Conservation (phyloP, 2,329 filamentous ascomycete genomes). For the Chrysoporthe austroafricana region DNA sequence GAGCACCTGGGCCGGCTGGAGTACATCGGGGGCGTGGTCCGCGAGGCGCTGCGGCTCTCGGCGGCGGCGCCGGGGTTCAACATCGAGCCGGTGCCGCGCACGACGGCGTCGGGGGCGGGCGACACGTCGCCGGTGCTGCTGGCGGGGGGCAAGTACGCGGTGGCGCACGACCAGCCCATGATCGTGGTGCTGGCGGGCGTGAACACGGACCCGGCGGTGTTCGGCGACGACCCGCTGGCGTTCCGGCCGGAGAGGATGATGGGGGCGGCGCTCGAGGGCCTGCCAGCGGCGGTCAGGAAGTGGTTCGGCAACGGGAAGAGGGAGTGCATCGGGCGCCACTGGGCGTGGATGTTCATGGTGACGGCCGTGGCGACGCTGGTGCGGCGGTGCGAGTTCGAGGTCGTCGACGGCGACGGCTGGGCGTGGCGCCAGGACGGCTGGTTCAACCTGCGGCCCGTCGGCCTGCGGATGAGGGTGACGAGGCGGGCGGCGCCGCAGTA, state of each 20-base stretch:
- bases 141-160: slow-evolving; percentile 52
- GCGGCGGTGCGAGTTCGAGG: slow-evolving; percentile 50
- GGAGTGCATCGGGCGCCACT: slow-evolving; percentile 56
- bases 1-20: slow-evolving; percentile 55
- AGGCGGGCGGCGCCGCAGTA: slow-evolving; percentile 34
- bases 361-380: slow-evolving; percentile 48
- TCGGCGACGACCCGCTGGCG: slow-evolving; percentile 47
- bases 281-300: slow-evolving; percentile 52
- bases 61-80: slow-evolving; percentile 60
- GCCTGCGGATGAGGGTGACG: slow-evolving; percentile 49
- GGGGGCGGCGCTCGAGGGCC: slow-evolving; percentile 46
- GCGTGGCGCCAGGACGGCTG: slow-evolving; percentile 52
- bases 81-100: slow-evolving; percentile 51
- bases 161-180: slow-evolving; percentile 53
- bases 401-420: slow-evolving; percentile 44
- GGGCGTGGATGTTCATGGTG: slow-evolving; percentile 52
- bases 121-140: slow-evolving; percentile 51
- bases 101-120: slow-evolving; percentile 31
- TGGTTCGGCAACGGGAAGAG: slow-evolving; percentile 58
- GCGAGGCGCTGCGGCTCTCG: slow-evolving; percentile 58
- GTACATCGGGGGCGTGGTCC: slow-evolving; percentile 58
- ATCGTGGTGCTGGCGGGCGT: slow-evolving; percentile 55
- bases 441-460: slow-evolving; percentile 56
- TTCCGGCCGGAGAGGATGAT: slow-evolving; percentile 56
- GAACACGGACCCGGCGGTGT: slow-evolving; percentile 53